These are phyloP conservation scores for Conticribra weissflogii DNA, from an alignment of 108 stramenopile genomes.

Conservation along the genomic window DNA sequence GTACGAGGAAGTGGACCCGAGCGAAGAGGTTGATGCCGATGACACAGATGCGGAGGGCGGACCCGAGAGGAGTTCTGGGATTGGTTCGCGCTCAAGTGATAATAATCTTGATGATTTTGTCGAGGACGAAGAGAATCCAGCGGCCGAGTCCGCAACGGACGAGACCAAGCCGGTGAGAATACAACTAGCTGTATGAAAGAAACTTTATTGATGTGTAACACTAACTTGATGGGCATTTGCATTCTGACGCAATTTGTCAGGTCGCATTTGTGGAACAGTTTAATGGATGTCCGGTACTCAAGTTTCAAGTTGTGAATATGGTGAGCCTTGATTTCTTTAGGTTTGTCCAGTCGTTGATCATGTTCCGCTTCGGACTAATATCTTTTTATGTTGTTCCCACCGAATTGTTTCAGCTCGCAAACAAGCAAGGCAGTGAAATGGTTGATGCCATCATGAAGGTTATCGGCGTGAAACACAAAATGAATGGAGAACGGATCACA, in stretches of 20 bases:
- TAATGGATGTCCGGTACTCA: slow-evolving; percentile 71
- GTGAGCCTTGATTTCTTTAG: neutral
- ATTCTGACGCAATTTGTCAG: neutral
- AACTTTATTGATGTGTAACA: no score
- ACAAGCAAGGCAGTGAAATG: slow-evolving; percentile 67
- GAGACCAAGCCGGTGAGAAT: no score
- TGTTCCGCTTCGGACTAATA: neutral
- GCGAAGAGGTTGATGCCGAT: slow-evolving; percentile 23
- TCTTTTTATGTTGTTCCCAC: neutral
- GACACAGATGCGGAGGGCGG: slow-evolving; percentile 27
- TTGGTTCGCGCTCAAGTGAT: no score
- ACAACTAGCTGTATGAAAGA: no score
- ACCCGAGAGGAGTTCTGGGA: no score
- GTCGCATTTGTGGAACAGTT: slow-evolving; percentile 31
- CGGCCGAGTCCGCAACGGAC: no score
- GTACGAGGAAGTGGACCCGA: slow-evolving; percentile 51
- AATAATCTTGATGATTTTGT: no score
- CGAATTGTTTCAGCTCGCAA: slow-evolving; percentile 57
- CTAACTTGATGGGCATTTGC: neutral
- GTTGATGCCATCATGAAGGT: slow-evolving; percentile 81
- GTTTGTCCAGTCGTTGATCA: neutral
- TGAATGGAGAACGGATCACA: slow-evolving; percentile 12
- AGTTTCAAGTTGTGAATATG: slow-evolving; percentile 77
- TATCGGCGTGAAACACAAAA: slow-evolving; percentile 52
- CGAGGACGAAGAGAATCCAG: no score